Evolutionary conservation across 768 basidiomycete species (phyloP), one percentile per base, ranked within the genome.

Genomic region (Boletus eberwhitei): DNA sequence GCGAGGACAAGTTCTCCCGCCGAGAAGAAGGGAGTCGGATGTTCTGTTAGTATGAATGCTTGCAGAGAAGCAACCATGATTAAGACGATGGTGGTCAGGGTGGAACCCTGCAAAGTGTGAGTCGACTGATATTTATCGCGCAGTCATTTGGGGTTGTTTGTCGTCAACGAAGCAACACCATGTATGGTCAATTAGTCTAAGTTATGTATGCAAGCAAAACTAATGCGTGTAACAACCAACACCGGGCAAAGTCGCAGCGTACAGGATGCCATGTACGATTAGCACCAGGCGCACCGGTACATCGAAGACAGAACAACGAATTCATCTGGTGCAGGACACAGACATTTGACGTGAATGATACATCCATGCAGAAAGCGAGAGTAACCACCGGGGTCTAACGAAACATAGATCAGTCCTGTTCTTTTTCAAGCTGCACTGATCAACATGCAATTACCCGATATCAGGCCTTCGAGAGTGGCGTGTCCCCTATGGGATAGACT

Each of bases 11-110:
- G 37, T 22, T 75, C 64, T 2, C 47, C 60, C 0, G 17, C n/a
- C 2, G 62, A 57, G 37, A 74, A 73, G 26, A 65, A 59, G 1
- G 48, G 40, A 0, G 64, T 65, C 0, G 69, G 65, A 19, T 73
- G 54, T 40, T 57, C 22, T 2, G 57, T 59, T 19, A 75, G 57
- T 24, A 71, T 59, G 16, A 66, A 34, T 2, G 63, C 55, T 40
- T 62, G 66, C 13, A 71, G 22, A 8, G 66, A 59, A 16, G 52
- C 40, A 19, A 43, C 31, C 65, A 66, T 66, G 57, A n/a, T 52
- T 36, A 34, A 21, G 40, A 21, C 22, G 54, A 52, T 60, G 55
- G 41, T 17, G n/a, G 64, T 51, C 53, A 26, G 43, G 22, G 36
- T 26, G 11, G 3, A 56, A 60, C 21, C 35, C 4, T 5, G 38